Conservation (phyloP, 331 rosid genomes). For the Pyracantha coccinea region DNA sequence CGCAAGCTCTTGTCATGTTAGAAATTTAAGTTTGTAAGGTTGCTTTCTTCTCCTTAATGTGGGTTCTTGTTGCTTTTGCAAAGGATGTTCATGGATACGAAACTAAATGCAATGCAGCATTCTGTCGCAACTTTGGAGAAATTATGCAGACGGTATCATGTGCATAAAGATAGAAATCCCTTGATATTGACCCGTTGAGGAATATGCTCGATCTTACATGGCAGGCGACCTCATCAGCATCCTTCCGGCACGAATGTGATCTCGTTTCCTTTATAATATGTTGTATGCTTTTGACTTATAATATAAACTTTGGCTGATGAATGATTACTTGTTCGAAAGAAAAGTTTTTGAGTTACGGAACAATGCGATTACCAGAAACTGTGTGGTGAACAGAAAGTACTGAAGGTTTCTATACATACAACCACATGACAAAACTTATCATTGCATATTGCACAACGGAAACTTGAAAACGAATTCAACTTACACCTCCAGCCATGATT, state of each 20-base stretch:
- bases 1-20: background rate
- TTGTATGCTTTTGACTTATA: background rate
- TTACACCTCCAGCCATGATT: no score
- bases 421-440: no score
- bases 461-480: no score
- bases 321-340: background rate
- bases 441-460: no score
- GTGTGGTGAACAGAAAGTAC: no score
- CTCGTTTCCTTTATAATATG: background rate
- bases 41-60: background rate
- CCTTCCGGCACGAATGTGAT: background rate
- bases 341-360: background rate
- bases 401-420: no score
- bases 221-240: background rate
- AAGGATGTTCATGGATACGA: conserved; percentile 82
- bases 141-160: conserved; percentile 56
- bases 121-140: conserved; percentile 72
- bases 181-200: conserved; percentile 27
- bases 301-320: background rate
- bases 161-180: conserved; percentile 47
- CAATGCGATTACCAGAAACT: background rate
- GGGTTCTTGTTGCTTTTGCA: conserved; percentile 20
- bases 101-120: conserved; percentile 81
- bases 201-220: background rate
- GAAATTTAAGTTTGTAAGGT: background rate